Evolutionary conservation across 495 filamentous ascomycete species (phyloP).

Genomic region (Penicillium coffeae): DNA sequence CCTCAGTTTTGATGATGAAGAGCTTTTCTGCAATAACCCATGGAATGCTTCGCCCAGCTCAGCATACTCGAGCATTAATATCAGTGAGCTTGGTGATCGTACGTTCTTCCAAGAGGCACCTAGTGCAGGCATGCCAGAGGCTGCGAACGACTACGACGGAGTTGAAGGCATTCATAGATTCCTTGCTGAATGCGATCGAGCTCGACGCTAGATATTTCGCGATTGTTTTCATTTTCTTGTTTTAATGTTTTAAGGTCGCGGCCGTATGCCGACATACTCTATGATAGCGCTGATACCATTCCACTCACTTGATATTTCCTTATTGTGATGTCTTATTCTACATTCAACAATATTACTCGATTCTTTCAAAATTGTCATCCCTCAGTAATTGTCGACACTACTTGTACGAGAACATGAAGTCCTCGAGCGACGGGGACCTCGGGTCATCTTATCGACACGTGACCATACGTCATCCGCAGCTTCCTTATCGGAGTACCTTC

Average conservation of each 20-base stretch:
- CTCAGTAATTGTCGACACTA: background rate
- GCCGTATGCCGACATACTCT: constrained; percentile 3
- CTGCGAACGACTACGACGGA: constrained; percentile 64
- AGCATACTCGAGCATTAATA: constrained; percentile 50
- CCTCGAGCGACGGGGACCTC: too few relatives aligned
- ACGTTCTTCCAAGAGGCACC: constrained; percentile 37
- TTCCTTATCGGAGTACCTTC: background rate
- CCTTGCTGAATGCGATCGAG: constrained; percentile 76
- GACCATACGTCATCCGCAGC: background rate
- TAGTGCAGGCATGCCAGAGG: constrained; percentile 33
- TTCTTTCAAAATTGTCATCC: background rate
- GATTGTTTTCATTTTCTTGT: constrained; percentile 7
- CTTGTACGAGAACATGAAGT: too few relatives aligned
- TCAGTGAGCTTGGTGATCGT: constrained; percentile 50
- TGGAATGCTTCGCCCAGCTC: constrained; percentile 46
- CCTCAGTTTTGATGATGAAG: constrained; percentile 46
- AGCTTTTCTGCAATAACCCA: constrained; percentile 45
- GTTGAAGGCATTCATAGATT: constrained; percentile 84
- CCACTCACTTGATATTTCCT: constrained; percentile 20
- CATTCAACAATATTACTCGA: constrained; percentile 2
- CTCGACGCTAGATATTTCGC: constrained; percentile 19
- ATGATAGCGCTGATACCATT: constrained; percentile 25
- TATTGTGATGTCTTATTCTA: background rate
- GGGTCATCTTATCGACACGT: background rate
- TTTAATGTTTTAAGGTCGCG: constrained; percentile 4